Percentiles rank a stretch among this genome's conserved stretches.
Conservation (phyloP, 2,329 filamentous ascomycete species). For the Magnaporthales sp. region DNA sequence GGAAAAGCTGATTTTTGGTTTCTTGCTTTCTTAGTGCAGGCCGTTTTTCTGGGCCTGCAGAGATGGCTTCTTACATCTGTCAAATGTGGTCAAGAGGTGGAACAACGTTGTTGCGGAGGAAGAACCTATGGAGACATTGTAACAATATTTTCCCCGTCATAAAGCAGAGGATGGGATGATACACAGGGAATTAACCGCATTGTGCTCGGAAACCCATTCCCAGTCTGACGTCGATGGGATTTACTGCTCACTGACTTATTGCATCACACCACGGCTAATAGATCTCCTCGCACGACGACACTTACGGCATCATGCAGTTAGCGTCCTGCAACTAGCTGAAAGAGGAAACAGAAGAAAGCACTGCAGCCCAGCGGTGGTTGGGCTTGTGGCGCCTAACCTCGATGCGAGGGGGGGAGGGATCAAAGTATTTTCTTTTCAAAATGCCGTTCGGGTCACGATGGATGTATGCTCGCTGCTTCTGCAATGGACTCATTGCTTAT, state of each 20-base stretch:
- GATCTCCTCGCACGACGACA: neutral
- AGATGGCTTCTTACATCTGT: neutral
- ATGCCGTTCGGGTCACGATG: neutral
- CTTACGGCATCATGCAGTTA: neutral
- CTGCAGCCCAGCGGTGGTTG: neutral
- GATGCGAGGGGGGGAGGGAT: neutral
- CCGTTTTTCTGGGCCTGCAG: neutral
- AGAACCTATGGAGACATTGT: neutral
- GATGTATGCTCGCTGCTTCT: neutral
- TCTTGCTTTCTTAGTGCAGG: neutral
- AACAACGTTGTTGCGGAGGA: neutral
- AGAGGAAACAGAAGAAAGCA: neutral
- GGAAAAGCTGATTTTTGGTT: neutral
- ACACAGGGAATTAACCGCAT: neutral
- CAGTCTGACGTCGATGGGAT: neutral
- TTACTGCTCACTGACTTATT: neutral
- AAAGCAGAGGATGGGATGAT: neutral
- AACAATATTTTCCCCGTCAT: neutral
- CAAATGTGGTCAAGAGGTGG: neutral
- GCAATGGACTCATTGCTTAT: too few species aligned
- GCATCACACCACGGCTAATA: neutral
- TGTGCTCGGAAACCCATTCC: neutral
- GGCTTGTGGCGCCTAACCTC: neutral
- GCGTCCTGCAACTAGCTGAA: neutral
- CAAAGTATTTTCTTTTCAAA: neutral